Evolutionary conservation across 148 eudicot genomes (phyloP).

Genomic region (Linanthus parryae): DNA sequence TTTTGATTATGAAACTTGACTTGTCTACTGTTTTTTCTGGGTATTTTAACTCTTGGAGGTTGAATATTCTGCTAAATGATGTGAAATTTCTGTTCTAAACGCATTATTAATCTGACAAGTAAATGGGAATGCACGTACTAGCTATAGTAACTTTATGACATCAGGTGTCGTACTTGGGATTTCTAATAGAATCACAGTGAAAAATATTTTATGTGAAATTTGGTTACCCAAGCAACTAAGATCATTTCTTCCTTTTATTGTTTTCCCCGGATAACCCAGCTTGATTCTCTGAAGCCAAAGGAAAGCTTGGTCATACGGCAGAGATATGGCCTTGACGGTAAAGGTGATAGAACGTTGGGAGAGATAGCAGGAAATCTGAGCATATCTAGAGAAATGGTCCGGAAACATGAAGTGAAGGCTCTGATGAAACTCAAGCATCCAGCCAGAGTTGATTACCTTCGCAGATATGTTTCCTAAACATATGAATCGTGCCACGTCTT

Average conservation of each 20-base stretch:
- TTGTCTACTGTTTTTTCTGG: no score
- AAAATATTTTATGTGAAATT: no score
- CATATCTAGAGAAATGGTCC: slow-evolving; percentile 94
- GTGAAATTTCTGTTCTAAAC: no score
- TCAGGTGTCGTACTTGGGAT: no score
- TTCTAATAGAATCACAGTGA: no score
- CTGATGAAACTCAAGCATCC: slow-evolving; percentile 97
- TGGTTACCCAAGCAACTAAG: no score
- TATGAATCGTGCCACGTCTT: not conserved
- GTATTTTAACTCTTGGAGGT: no score
- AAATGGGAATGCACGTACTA: no score
- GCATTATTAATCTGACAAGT: no score
- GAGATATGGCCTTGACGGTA: slow-evolving; percentile 95
- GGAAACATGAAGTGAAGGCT: slow-evolving; percentile 93
- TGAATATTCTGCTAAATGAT: no score
- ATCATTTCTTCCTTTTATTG: not conserved
- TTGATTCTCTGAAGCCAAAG: slow-evolving; percentile 93
- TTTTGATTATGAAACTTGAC: no score
- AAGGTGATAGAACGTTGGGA: slow-evolving; percentile 84
- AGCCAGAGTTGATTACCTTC: slow-evolving; percentile 76
- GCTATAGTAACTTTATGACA: no score
- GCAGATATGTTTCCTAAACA: slow-evolving; percentile 43
- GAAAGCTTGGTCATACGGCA: slow-evolving; percentile 95
- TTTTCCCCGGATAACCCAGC: slow-evolving; percentile 66
- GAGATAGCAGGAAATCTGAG: slow-evolving; percentile 90